Evolutionary conservation across 2,329 filamentous ascomycete species (phyloP), one percentile per base, ranked within the genome.

Genomic region (Byssochlamys sp.): DNA sequence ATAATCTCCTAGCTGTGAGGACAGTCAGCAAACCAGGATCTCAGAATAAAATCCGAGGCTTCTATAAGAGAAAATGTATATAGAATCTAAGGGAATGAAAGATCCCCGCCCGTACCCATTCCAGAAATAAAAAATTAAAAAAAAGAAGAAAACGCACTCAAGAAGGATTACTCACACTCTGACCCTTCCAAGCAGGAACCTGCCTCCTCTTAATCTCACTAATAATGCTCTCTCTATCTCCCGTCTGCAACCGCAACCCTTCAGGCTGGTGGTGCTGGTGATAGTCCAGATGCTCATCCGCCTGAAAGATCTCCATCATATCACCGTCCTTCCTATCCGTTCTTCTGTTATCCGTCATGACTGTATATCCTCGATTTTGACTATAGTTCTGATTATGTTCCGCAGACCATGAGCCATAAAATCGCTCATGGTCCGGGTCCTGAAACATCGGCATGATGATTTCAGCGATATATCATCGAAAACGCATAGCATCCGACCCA

Each of bases 181-280:
- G 39, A 45, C 5, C 39, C n/a, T 45, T 78, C 89, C 89, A 94
- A 3, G 84, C 83, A 39, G 89, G 86, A 66, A 84, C 88, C 73
- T 91, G 85, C 31, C 84, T 85, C 71, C 83, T 84, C 76, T 96
- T 96, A 63, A 96, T 80, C 62, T 86, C 82, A 72, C 91, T 84
- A 58, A 97, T 96, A 65, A 96, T 77, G 71, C 91, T 87, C 58
- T 84, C 84, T 62, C 91, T 82, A 70, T 90, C 85, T 59, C 69
- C 71, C 14, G 67, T 65, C 60, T 66, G 66, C 33, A 68, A 52
- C 25, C 55, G 66, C 14, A 67, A 56, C n/a, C 61, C 39, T 7
- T 45, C 39, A 45, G 19, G n/a, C n/a, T 19, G 54, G 53, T 56
- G 59, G 26, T 55, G 52, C 35, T 56, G 59, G 26, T 55, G 52